Base-by-base conservation (phyloP, 2,329 filamentous ascomycete species). In the Scedosporium apiospermum region DNA sequence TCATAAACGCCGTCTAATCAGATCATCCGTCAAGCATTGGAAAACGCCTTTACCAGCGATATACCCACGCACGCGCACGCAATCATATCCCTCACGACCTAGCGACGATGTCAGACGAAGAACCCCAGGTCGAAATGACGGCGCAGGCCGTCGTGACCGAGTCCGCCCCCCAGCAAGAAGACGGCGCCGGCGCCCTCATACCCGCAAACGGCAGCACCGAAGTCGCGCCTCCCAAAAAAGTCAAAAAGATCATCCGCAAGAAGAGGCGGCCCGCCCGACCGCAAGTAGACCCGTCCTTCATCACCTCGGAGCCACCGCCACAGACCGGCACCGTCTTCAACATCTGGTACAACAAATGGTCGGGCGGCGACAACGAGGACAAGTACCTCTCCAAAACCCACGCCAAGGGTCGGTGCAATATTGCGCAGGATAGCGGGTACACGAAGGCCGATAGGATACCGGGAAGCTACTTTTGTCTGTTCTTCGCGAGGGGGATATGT, bases 281-380 rank as follows among this genome's bases (percentile, higher is more conserved):
- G 0, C 95, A 99, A 77, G 88, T 97, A 70, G 95, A 99, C 71
- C 86, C 92, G 1, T 86, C 88, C 49, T 88, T 88, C 53, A 84
- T 96, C 76, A 90, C 89, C 69, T 88, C 88, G 41, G 91, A 96
- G 69, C 89, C 90, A 3, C 91, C 93, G 16, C 90, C 91, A 1
- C 93, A 98, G 70, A 98, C 93, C 0, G 95, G 95, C 61, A 96
- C 91, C 0, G 91, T 93, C 64, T 99, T 95, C 82, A 99, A 99
- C 76, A 96, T 96, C 71, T 97, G 93, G 93, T 96, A 97, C 78
- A 97, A 96, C 79, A 98, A 97, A 76, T 98, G 93, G 93, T 89
- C 88, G 0, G 95, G 95, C 67, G 95, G 95, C 70, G 95, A 99
- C 75, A 86, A 92, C 65, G 93, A 98, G 72, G 92, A 96, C 78